Percentiles rank a stretch among this genome's conserved stretches.
Conservation (phyloP, 116 monocot genomes). For the Thalassia testudinum region DNA sequence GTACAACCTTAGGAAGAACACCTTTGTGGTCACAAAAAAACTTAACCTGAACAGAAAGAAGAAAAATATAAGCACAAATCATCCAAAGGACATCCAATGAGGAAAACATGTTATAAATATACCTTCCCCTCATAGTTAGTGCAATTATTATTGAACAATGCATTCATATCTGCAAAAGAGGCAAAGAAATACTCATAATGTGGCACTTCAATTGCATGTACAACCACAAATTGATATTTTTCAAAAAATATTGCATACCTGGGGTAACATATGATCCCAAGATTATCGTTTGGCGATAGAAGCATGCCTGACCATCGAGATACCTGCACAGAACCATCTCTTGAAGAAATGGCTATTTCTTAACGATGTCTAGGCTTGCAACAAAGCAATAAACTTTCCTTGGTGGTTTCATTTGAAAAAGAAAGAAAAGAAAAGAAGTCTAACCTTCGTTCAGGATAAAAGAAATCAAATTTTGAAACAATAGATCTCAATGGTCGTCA, state of each 20-base stretch:
- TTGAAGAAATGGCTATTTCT: too few relatives aligned
- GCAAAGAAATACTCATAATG: not conserved
- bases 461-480: too few relatives aligned
- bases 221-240: too few relatives aligned
- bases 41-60: slow-evolving; percentile 46
- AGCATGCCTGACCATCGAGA: slow-evolving; percentile 73
- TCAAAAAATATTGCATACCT: slow-evolving; percentile 20
- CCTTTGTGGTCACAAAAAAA: slow-evolving; percentile 52
- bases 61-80: not conserved
- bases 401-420: too few relatives aligned
- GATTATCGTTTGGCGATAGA: slow-evolving; percentile 88
- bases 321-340: slow-evolving; percentile 61
- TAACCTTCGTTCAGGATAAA: too few relatives aligned
- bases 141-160: slow-evolving; percentile 60
- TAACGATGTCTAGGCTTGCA: too few relatives aligned
- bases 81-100: not conserved
- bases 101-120: not conserved
- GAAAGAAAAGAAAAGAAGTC: not conserved
- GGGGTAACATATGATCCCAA: slow-evolving; percentile 66
- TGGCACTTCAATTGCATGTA: too few relatives aligned
- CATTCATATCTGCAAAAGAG: slow-evolving; percentile 67
- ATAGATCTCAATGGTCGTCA: too few relatives aligned
- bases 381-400: too few relatives aligned
- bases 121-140: slow-evolving; percentile 91
- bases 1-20: slow-evolving; percentile 72